Base-by-base conservation (phyloP, 148 eudicot genomes). In the Talinum fruticosum region DNA sequence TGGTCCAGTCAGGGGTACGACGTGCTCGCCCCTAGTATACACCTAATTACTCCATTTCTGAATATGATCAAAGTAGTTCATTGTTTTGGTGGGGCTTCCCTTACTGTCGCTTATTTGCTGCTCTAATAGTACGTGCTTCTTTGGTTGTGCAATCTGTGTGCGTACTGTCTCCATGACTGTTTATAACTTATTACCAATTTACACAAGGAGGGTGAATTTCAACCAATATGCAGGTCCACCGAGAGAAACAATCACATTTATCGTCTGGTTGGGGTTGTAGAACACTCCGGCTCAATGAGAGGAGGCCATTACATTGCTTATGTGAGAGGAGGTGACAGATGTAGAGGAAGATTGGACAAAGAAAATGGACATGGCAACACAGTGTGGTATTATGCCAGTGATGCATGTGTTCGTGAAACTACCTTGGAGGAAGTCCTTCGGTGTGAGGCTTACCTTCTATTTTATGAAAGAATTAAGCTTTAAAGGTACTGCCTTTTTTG, bases 241-340 rank as follows among this genome's bases (percentile, higher is more conserved):
- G 86, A 86, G 38, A 74, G 38, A 54, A 88, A 80, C 6, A 71
- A 71, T 44, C 86, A 77, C 82, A 80, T 79, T 36, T 95, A 89
- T 70, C 94, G 84, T 8, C 81, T 95, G 75, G 47, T 88, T 38
- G 99, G 99, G 28, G 88, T 95, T 79, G 97, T 95, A 79, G 99
- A 85, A 88, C 99, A 95, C 84, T 73, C 72, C 7, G 99, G 99
- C 45, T 83, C 86, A 24, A 95, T 95, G 94, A 87, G 90, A 80
- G 91, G 90, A 35, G 96, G 99, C 53, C 99, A 92, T 77, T 95
- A 95, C 78, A 86, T 92, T 69, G 97, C 99, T 44, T 91, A 91
- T 76, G 88, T 92, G 34, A 85, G 94, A 85, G 94, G 90, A 76
- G 84, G 84, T 44, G 57, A 78, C 41, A 84, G 79, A 30, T 73